phyloP scores from a whole-genome alignment of 176 grass and related monocot genomes.

The Carex littledalei region DNA sequence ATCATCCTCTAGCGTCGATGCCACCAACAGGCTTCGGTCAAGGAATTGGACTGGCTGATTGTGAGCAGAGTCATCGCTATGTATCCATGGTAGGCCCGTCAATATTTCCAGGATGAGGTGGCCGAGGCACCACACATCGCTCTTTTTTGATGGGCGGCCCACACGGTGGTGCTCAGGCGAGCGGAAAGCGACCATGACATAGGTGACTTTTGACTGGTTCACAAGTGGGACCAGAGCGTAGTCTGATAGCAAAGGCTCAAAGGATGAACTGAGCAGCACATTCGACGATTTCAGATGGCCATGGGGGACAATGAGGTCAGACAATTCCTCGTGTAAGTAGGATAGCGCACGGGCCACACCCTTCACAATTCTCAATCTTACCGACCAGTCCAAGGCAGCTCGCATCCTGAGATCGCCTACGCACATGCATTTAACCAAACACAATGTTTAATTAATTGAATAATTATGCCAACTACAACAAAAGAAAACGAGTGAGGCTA shows the following conservation, averaged over 20 bases:
- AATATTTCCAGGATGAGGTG: conserved; percentile 73
- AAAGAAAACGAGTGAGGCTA: too few species aligned
- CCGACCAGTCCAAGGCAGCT: conserved; percentile 44
- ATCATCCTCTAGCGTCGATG: conserved; percentile 29
- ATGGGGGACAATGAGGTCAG: conserved; percentile 79
- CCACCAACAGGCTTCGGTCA: conserved; percentile 29
- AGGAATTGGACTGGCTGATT: not conserved
- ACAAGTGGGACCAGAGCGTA: conserved; percentile 73
- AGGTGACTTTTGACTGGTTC: conserved; percentile 69
- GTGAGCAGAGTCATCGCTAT: conserved; percentile 28
- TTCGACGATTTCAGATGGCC: conserved; percentile 85
- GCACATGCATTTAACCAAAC: not conserved
- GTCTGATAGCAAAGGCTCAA: conserved; percentile 72
- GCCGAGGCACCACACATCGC: not conserved
- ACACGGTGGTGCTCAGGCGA: conserved; percentile 62
- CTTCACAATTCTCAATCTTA: conserved; percentile 63
- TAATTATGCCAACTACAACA: not conserved
- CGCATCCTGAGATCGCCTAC: conserved; percentile 11
- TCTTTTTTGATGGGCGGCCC: too few species aligned
- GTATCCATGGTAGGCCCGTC: conserved; percentile 31
- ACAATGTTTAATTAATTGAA: not conserved
- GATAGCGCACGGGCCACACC: conserved; percentile 44
- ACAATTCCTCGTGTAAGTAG: conserved; percentile 84
- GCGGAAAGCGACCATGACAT: conserved; percentile 71
- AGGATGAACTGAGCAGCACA: conserved; percentile 43